Evolutionary conservation across 768 basidiomycete genomes (phyloP), one percentile per base, ranked within the genome.

Genomic region (Amanita fuliginea): DNA sequence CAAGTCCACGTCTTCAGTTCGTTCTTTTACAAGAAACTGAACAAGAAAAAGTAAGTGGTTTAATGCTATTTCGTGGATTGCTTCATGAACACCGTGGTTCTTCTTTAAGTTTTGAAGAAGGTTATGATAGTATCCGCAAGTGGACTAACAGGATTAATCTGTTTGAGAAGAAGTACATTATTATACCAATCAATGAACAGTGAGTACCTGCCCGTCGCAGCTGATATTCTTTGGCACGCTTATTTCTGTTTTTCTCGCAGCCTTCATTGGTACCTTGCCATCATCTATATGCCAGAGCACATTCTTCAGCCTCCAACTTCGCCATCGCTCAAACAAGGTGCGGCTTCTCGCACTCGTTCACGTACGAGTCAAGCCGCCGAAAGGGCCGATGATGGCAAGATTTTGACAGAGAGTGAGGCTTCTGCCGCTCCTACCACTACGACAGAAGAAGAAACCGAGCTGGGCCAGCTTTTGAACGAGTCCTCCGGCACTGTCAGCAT

Each of bases 171-270:
- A 86, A 88, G 60, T 96, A 86, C 59, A 72, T 99, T 54, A 81
- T 99, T 42, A 78, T 99, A 8, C 96, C 96, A 2, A 96, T 99
- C 65, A 98, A 99, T 57, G 96, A 98, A 64, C 73, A 94, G 95
- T 96, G 62, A 51, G 80, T 10, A 39, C 30, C 19, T 0, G 46
- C 21, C 1, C 5, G 32, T 34, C 21, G 13, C 16, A 32, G 10
- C 24, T 28, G 32, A 40, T 30, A 33, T 18, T 28, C 41, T 22
- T 32, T 4, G 4, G 30, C 30, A 32, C 1, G 3, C 42, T 33
- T 33, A 18, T 39, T 22, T 16, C 40, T 41, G 14, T 42, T 47
- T 18, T 11, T 16, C 21, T 49, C 48, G 36, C 55, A 98, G 95
- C 57, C 65, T 90, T 39, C 96, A 99, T 66, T 98, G 96, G 96